A percentile compares a stretch with the other conserved stretches of the same genome.
phyloP scores from a whole-genome alignment of 192 early-diverging fungal genomes.

The Coemansia sp. region DNA sequence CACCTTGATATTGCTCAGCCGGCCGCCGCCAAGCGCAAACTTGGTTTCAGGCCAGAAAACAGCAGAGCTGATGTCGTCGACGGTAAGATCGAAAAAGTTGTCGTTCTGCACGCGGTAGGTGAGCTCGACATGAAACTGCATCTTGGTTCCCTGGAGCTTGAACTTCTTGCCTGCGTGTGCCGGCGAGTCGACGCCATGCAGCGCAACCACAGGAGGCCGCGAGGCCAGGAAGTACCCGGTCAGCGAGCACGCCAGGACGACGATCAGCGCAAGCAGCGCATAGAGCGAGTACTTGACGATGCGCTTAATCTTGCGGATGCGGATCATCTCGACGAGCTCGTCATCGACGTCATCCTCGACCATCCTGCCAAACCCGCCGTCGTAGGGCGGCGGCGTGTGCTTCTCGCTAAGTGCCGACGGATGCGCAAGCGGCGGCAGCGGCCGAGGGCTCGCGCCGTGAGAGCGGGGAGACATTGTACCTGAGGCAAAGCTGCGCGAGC shows the following conservation, averaged over 20 bases:
- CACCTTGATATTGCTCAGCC: slow-evolving; percentile 39
- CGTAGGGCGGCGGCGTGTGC: slow-evolving; percentile 32
- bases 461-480: slow-evolving; percentile 16
- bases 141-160: slow-evolving; percentile 47
- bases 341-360: slow-evolving; percentile 25
- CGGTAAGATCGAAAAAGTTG: slow-evolving; percentile 44
- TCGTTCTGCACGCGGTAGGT: slow-evolving; percentile 52
- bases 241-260: slow-evolving; percentile 27
- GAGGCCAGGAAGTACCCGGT: slow-evolving; percentile 40
- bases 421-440: slow-evolving; percentile 11
- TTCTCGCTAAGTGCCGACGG: slow-evolving; percentile 24
- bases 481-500: slow-evolving; percentile 16
- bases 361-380: slow-evolving; percentile 11
- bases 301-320: slow-evolving; percentile 24
- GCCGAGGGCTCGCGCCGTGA: slow-evolving; percentile 13
- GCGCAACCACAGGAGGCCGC: slow-evolving; percentile 29
- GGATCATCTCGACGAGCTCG: slow-evolving; percentile 47
- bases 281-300: slow-evolving; percentile 28
- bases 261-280: slow-evolving; percentile 10
- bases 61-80: slow-evolving; percentile 49
- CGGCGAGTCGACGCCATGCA: slow-evolving; percentile 36
- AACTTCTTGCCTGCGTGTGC: slow-evolving; percentile 24
- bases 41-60: slow-evolving; percentile 53
- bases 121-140: slow-evolving; percentile 50
- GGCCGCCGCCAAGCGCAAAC: slow-evolving; percentile 53